phyloP scores from a whole-genome alignment of 2,329 filamentous ascomycete species.

The Botryosphaeria dothidea region DNA sequence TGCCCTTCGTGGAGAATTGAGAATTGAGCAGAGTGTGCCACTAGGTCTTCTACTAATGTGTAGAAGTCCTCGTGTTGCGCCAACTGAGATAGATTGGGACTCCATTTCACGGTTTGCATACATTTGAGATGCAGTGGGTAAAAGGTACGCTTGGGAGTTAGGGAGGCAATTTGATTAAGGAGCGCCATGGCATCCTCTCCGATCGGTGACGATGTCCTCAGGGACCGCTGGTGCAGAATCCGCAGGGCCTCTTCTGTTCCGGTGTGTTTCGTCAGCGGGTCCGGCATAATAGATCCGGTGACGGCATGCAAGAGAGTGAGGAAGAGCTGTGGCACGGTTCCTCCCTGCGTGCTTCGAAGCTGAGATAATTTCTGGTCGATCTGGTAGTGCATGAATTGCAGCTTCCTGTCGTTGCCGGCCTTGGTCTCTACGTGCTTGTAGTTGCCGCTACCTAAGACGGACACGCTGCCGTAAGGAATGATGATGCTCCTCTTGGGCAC shows the following conservation, averaged over 20 bases:
- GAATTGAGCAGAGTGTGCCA: conserved; percentile 25
- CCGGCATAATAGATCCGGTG: conserved; percentile 55
- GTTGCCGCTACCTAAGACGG: neutral
- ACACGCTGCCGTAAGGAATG: neutral
- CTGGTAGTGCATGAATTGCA: conserved; percentile 1
- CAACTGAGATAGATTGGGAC: conserved; percentile 34
- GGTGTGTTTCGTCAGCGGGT: conserved; percentile 50
- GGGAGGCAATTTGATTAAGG: conserved; percentile 30
- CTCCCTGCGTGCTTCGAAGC: neutral
- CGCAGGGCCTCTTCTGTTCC: conserved; percentile 57
- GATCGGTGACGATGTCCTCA: conserved; percentile 50
- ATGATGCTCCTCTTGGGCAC: neutral
- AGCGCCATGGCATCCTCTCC: conserved; percentile 21
- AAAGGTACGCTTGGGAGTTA: conserved; percentile 42
- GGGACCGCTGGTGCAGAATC: conserved; percentile 51
- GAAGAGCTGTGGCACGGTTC: conserved; percentile 53
- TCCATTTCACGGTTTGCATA: conserved; percentile 49
- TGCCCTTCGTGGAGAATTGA: conserved; percentile 34
- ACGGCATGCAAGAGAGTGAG: conserved; percentile 56
- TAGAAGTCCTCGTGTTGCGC: conserved; percentile 28
- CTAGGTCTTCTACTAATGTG: conserved; percentile 20
- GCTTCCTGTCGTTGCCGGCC: neutral
- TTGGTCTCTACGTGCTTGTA: neutral
- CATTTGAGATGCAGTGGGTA: conserved; percentile 45
- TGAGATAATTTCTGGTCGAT: neutral